phyloP scores from a whole-genome alignment of 2,329 filamentous ascomycete genomes.

The Coniochaeta ligniaria region DNA sequence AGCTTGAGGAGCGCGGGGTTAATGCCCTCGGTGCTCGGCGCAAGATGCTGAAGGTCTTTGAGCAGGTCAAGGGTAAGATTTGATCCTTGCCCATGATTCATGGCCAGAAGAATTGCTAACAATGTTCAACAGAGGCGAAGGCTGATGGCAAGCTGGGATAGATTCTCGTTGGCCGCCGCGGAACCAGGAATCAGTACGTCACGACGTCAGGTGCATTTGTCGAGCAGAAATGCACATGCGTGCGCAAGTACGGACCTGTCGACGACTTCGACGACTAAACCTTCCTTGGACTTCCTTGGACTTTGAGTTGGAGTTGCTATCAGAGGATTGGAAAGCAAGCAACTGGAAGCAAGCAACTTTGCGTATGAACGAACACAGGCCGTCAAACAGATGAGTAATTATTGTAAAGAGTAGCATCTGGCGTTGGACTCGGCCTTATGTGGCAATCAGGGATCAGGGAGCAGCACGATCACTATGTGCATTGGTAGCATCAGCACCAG shows the following conservation, averaged over 20 bases:
- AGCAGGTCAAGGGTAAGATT: slow-evolving; percentile 73
- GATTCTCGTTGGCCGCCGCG: slow-evolving; percentile 7
- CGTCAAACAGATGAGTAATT: neutral
- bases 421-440: neutral
- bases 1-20: slow-evolving; percentile 84
- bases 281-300: neutral
- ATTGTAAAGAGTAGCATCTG: neutral
- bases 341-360: neutral
- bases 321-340: neutral
- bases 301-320: neutral
- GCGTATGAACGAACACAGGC: neutral
- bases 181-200: slow-evolving; percentile 1
- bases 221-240: neutral
- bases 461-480: neutral
- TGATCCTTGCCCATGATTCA: neutral
- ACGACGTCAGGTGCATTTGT: neutral
- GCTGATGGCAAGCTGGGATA: slow-evolving; percentile 62
- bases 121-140: slow-evolving; percentile 52
- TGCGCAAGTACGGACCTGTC: neutral
- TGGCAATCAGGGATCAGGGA: neutral
- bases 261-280: neutral
- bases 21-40: slow-evolving; percentile 90
- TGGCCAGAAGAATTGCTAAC: neutral
- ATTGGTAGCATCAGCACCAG: neutral
- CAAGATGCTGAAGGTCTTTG: slow-evolving; percentile 99